Evolutionary conservation across 495 filamentous ascomycete genomes (phyloP), one percentile per base, ranked within the genome.

Genomic region (Penicillium psychrofluorescens): DNA sequence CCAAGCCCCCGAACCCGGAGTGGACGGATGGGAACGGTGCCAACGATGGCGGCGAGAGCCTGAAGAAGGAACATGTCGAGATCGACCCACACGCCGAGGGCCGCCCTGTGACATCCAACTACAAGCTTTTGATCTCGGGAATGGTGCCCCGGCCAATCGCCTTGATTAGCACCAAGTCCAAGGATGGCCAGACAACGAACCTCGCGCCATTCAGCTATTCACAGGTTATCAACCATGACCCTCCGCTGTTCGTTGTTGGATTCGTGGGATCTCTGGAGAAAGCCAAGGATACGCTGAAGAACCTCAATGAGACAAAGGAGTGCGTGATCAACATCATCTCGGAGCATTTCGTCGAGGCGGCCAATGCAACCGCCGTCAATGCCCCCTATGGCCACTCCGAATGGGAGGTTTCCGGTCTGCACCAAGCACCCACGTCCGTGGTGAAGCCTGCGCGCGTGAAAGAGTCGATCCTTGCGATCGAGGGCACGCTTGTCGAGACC

Each of bases 161-260:
- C 8, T 78, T 84, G 29, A 62, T 83, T 33, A 76, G 73, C 48
- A 85, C 80, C n/a, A 62, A 67, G 29, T 75, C 70, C 8, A 68
- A 71, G 44, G 79, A 83, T 56, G 81, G 78, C 44, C 63, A 61
- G 61, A 54, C 72, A 48, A 74, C 72, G 4, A 97, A 97, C 63
- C 75, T 97, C 6, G 85, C 91, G 1, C 90, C 90, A 0, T 95
- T 90, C 70, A 83, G 77, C 49, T 95, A 92, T 68, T 84, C 88
- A 48, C 78, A 88, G 46, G 58, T 96, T 8, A 76, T 95, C 51
- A 81, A 82, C 55, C 88, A 94, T 58, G 91, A 96, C 60, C 91
- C 92, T 2, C 92, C 92, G 1, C 70, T 95, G 27, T 94, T 97
- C 66, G 72, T 75, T n/a, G 66, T 96, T 12, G 88, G 92, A 7